These are phyloP conservation scores for Calonectria henricotiae DNA, from an alignment of 2,329 filamentous ascomycete genomes.

Conservation along the genomic window DNA sequence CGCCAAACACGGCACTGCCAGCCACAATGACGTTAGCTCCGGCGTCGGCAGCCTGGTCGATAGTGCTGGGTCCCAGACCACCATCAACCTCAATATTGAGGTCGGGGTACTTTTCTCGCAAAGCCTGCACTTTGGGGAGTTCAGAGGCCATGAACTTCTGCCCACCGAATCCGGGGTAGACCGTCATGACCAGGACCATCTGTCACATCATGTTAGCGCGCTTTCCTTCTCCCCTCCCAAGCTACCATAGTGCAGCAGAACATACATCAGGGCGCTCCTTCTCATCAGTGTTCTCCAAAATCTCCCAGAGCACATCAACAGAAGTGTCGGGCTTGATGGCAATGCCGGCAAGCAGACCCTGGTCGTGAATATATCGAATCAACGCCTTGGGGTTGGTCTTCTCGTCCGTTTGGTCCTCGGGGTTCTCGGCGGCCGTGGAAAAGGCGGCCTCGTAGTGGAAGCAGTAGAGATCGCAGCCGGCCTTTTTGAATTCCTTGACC, in stretches of 20 bases:
- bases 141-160: slow-evolving; percentile 99
- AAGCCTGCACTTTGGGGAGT: slow-evolving; percentile 90
- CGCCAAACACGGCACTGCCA: slow-evolving; percentile 95
- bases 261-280: slow-evolving; percentile 91
- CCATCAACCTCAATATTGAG: slow-evolving; percentile 99
- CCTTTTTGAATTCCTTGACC: slow-evolving; percentile 95
- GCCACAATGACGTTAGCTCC: slow-evolving; percentile 99
- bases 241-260: slow-evolving; percentile 43
- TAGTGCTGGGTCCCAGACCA: slow-evolving; percentile 88
- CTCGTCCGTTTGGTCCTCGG: slow-evolving; percentile 77
- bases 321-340: slow-evolving; percentile 95
- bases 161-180: slow-evolving; percentile 96
- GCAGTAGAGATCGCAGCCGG: slow-evolving; percentile 98
- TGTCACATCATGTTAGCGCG: slow-evolving; percentile 58
- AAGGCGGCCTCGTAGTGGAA: slow-evolving; percentile 99
- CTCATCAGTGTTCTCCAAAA: slow-evolving; percentile 81
- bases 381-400: slow-evolving; percentile 89
- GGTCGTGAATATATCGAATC: slow-evolving; percentile 90
- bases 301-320: slow-evolving; percentile 93
- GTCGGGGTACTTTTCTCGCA: slow-evolving; percentile 88
- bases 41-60: slow-evolving; percentile 94
- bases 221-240: background rate
- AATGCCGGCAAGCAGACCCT: slow-evolving; percentile 91
- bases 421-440: slow-evolving; percentile 87
- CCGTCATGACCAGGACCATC: slow-evolving; percentile 99